phyloP scores from a whole-genome alignment of 495 filamentous ascomycete genomes.

The Neurospora intermedia region DNA sequence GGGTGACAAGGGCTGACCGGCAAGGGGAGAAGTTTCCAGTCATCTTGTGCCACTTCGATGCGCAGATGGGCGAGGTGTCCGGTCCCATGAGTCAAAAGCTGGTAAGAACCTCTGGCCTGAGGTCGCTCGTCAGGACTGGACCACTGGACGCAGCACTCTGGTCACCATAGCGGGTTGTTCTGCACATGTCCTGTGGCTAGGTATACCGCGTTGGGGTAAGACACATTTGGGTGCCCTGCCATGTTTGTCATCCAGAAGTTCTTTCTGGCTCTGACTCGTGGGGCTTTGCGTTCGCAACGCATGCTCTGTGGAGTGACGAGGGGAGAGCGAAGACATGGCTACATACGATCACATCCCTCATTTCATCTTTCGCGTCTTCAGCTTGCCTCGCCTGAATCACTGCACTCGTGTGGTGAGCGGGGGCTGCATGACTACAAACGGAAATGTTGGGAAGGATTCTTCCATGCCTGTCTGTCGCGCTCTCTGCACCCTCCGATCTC shows the following conservation, averaged over 20 bases:
- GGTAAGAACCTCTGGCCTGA: slow-evolving; percentile 52
- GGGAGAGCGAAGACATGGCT: slow-evolving; percentile 31
- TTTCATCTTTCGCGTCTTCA: slow-evolving; percentile 8
- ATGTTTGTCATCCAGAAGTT: slow-evolving; percentile 17
- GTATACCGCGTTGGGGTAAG: slow-evolving; percentile 23
- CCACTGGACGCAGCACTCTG: slow-evolving; percentile 52
- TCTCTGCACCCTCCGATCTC: slow-evolving; percentile 24
- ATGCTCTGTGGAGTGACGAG: slow-evolving; percentile 16
- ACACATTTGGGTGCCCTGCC: slow-evolving; percentile 9
- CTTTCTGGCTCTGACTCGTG: not conserved
- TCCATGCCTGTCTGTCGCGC: slow-evolving; percentile 21
- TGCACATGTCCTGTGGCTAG: slow-evolving; percentile 26
- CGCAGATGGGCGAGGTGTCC: slow-evolving; percentile 19
- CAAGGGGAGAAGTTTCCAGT: slow-evolving; percentile 31
- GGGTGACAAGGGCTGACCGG: slow-evolving; percentile 27
- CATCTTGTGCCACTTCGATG: slow-evolving; percentile 19
- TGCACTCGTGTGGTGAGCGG: slow-evolving; percentile 22
- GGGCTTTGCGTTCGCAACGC: not conserved
- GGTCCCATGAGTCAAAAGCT: slow-evolving; percentile 47
- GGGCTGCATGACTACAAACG: slow-evolving; percentile 26
- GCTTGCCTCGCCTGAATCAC: slow-evolving; percentile 37
- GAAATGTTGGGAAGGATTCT: slow-evolving; percentile 24
- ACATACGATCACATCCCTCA: slow-evolving; percentile 30
- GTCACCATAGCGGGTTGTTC: slow-evolving; percentile 35
- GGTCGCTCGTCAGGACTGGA: slow-evolving; percentile 50